Base-by-base conservation (phyloP, 2,329 filamentous ascomycete genomes). In the Fusarium scirpi region DNA sequence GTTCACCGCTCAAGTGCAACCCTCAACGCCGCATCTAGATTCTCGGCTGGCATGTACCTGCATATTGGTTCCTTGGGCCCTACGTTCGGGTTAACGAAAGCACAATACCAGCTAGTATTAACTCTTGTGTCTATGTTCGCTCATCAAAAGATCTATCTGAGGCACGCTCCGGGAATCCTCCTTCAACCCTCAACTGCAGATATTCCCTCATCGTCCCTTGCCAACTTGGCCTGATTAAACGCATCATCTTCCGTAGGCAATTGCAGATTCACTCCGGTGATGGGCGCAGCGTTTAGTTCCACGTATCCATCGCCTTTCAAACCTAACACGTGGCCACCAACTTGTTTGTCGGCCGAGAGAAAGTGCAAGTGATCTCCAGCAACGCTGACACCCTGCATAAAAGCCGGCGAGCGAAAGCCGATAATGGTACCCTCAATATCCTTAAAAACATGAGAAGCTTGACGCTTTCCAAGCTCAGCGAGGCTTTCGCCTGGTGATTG, bases 351-450 rank as follows among this genome's bases (percentile, higher is more conserved):
- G 0, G 20, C 45, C 1, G 46, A 30, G 3, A 71, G 13, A 8
- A 71, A 71, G 12, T 71, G 69, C 1, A 71, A 20, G 13, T 71
- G 69, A 12, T 67, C 69, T 1, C 69, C 69, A 2, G 69, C 68
- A 12, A 72, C 69, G 2, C 69, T 72, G 25, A 71, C 48, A 0
- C 69, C 69, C 27, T 69, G 65, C 61, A 69, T 70, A 7, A 60
- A 72, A 3, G 38, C 24, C 0, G 69, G 69, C 1, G 69, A 71
- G 2, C 65, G 44, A 9, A 71, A 71, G 0, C 69, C 69, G 3
- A 72, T 47, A 0, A 72, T 41, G 0, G 57, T 72, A 2, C 69
- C 69, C 5, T 16, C 11, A 2, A 63, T 49, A 0, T 60, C 1
- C 4, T 48, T 25, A 5, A 71, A 66, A 0, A 30, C 40, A 29